Conservation (phyloP, 202 grass and related monocot species). For the Alloteropsis angusta region DNA sequence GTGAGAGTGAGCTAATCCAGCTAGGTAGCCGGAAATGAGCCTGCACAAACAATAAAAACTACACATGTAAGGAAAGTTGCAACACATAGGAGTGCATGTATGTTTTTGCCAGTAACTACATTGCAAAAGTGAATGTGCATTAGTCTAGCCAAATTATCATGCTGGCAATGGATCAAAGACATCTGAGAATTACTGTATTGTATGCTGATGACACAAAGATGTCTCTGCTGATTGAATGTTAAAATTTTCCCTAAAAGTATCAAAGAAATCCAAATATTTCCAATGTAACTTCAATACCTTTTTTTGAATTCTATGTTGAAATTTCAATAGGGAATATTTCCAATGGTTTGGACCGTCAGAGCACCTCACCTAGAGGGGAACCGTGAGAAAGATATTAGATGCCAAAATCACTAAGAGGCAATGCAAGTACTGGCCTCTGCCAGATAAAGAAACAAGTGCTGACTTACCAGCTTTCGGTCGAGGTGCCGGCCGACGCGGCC, state of each 20-base stretch:
- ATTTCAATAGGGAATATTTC: neutral
- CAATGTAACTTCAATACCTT: neutral
- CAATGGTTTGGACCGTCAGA: too few species aligned
- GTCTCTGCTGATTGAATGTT: neutral
- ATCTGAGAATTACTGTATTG: neutral
- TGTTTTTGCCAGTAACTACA: neutral
- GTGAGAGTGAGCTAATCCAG: too few species aligned
- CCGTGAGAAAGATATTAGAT: too few species aligned
- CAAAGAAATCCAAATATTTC: neutral
- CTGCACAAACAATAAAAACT: conserved; percentile 8
- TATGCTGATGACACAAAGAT: neutral
- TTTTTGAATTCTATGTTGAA: neutral
- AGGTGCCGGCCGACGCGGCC: too few species aligned
- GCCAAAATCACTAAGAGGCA: too few species aligned
- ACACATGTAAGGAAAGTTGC: neutral
- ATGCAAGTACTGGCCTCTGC: too few species aligned
- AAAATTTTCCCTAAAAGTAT: neutral
- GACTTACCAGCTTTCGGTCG: too few species aligned
- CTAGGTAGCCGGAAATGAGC: too few species aligned
- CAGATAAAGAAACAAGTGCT: too few species aligned
- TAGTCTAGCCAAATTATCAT: neutral
- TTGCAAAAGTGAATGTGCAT: neutral
- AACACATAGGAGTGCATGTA: neutral
- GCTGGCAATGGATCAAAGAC: neutral
- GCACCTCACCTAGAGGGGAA: too few species aligned